Conservation (phyloP, 345 rosid genomes). For the Linum trigynum region DNA sequence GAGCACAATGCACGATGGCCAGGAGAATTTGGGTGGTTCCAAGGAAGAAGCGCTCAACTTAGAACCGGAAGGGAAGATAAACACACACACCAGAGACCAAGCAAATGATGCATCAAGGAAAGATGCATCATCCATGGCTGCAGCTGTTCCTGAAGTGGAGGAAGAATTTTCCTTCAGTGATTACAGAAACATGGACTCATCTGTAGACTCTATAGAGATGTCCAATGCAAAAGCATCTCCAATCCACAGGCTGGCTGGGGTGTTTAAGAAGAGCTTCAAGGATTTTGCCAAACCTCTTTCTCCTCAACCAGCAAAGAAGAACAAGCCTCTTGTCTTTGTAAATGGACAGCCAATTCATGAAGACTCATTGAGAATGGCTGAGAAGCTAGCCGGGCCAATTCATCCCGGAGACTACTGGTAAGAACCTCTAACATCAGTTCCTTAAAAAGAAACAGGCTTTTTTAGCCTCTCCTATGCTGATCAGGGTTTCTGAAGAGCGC, state of each 20-base stretch:
- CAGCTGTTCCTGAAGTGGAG: constrained; percentile 15
- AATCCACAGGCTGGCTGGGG: constrained; percentile 7
- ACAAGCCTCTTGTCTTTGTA: constrained; percentile 10
- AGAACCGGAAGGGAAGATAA: constrained; percentile 10
- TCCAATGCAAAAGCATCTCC: constrained; percentile 4
- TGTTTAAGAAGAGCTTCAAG: constrained; percentile 14
- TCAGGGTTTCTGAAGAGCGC: background rate
- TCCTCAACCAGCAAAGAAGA: constrained; percentile 4
- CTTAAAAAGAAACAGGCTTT: background rate
- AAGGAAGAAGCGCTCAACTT: background rate
- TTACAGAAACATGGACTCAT: background rate
- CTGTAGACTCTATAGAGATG: constrained; percentile 14
- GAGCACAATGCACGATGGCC: background rate
- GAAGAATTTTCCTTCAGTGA: constrained; percentile 15
- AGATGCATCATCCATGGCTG: background rate
- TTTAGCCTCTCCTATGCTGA: background rate
- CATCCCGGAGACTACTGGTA: constrained; percentile 28
- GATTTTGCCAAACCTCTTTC: constrained; percentile 8
- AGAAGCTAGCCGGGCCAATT: constrained; percentile 22
- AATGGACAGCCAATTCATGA: constrained; percentile 21
- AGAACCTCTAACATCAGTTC: constrained; percentile 5
- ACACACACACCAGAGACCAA: constrained; percentile 3
- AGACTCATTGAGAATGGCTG: constrained; percentile 14
- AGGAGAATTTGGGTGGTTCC: background rate
- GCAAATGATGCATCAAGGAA: constrained; percentile 1